Evolutionary conservation across 345 rosid genomes (phyloP).

Genomic region (Murraya koenigii): DNA sequence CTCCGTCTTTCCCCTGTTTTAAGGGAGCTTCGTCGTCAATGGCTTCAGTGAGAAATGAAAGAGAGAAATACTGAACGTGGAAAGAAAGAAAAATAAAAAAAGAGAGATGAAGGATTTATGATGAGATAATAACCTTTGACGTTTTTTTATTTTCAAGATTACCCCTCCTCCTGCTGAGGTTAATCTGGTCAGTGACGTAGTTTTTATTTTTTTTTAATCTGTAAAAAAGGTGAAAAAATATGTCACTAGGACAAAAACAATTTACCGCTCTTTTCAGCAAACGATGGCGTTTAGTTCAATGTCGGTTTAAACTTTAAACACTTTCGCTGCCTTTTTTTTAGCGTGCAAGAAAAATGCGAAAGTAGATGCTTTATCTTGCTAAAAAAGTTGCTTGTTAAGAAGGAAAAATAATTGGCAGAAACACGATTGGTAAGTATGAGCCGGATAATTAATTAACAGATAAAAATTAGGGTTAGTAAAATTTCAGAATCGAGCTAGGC

Average conservation of each 20-base stretch:
- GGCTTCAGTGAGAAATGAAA: conserved; percentile 12
- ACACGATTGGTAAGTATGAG: too few relatives aligned
- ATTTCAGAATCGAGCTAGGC: too few relatives aligned
- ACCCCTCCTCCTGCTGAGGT: background rate
- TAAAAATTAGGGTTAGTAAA: too few relatives aligned
- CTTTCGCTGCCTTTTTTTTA: background rate
- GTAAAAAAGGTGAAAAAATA: background rate
- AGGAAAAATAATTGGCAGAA: too few relatives aligned
- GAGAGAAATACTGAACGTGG: background rate
- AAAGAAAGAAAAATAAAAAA: background rate
- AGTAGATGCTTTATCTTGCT: background rate
- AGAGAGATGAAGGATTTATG: background rate
- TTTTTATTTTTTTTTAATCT: background rate
- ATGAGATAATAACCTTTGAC: background rate
- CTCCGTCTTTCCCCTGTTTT: background rate
- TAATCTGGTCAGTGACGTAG: background rate
- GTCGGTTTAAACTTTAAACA: background rate
- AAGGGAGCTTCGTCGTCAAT: conserved; percentile 10
- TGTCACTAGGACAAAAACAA: background rate
- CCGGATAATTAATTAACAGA: too few relatives aligned
- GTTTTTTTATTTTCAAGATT: conserved; percentile 7
- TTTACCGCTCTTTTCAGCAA: background rate
- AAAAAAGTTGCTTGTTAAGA: background rate
- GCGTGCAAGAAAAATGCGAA: background rate
- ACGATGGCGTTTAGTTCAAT: background rate